Conservation (phyloP, 2,329 filamentous ascomycete species). For the Lachnum nothofagi region DNA sequence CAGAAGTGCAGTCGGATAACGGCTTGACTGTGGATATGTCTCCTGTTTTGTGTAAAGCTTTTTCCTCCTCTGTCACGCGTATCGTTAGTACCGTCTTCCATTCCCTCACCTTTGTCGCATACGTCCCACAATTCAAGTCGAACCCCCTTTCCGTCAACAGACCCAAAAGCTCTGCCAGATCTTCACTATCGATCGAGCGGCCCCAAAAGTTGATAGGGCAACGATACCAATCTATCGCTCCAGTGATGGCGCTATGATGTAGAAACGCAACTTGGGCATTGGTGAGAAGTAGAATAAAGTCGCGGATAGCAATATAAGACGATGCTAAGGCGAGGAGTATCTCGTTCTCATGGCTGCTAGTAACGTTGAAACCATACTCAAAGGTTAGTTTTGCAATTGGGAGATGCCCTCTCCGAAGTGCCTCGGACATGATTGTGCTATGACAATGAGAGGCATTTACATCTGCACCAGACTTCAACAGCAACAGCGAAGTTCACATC, state of each 20-base stretch:
- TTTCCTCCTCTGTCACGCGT: no score
- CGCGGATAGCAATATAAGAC: not conserved
- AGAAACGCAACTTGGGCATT: not conserved
- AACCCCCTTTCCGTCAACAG: not conserved
- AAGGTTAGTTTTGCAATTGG: not conserved
- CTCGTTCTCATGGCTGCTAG: not conserved
- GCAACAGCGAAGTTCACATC: not conserved
- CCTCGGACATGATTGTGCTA: not conserved
- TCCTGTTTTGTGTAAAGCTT: no score
- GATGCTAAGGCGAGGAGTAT: not conserved
- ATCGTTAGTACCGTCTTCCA: not conserved
- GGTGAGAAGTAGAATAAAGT: not conserved
- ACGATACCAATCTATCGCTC: not conserved
- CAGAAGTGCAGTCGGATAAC: no score
- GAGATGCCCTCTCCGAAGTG: not conserved
- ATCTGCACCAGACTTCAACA: not conserved
- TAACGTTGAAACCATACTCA: not conserved
- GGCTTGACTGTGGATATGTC: no score
- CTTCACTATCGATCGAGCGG: not conserved
- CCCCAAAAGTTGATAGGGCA: not conserved
- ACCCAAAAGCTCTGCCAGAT: not conserved
- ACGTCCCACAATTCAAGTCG: not conserved
- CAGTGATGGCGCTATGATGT: not conserved
- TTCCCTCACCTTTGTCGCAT: not conserved
- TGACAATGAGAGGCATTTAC: not conserved